Evolutionary conservation across 176 grass and related monocot species (phyloP), one percentile per base, ranked within the genome.

Genomic region (Chrysopogon serrulatus): DNA sequence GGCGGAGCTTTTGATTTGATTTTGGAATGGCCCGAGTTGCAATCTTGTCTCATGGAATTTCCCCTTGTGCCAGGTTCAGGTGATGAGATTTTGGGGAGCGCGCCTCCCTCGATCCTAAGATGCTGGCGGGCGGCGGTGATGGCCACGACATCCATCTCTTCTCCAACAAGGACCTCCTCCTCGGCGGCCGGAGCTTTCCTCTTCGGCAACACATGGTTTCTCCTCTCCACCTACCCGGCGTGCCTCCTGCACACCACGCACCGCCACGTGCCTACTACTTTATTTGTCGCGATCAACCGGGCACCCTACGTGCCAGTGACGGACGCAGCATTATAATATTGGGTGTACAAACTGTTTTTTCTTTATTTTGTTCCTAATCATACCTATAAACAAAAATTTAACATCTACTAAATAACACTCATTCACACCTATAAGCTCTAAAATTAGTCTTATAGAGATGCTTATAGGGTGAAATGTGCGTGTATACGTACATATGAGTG

Each of bases 121-220:
- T 91, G 89, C 85, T 84, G 39, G 68, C 89, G 3, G 37, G 88
- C 79, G 73, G 79, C 24, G 40, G 61, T 26, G 45, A 71, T 5
- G 57, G 79, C 79, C 40, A 80, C 33, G 18, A 80, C 68, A 74
- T 74, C 63, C 76, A 84, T 72, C 82, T 92, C 81, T 82, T 85
- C 77, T 84, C 81, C 78, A 79, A 79, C 42, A 91, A 85, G 45
- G 85, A 92, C 76, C 49, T 84, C 40, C 79, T 68, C 30, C 62
- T 88, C 30, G 57, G 79, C 21, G 66, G 87, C 68, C 82, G 90
- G 73, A 95, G 87, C 79, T 95, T 95, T 92, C 76, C 86, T 88
- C 70, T 88, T 92, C 56, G 93, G 93, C n/a, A 95, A 88, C 60
- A 95, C 93, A 34, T 95, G 93, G 90, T 92, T 92, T 70, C 81